Conservation (phyloP, 257 asterid genomes). For the Plectranthus barbatus region DNA sequence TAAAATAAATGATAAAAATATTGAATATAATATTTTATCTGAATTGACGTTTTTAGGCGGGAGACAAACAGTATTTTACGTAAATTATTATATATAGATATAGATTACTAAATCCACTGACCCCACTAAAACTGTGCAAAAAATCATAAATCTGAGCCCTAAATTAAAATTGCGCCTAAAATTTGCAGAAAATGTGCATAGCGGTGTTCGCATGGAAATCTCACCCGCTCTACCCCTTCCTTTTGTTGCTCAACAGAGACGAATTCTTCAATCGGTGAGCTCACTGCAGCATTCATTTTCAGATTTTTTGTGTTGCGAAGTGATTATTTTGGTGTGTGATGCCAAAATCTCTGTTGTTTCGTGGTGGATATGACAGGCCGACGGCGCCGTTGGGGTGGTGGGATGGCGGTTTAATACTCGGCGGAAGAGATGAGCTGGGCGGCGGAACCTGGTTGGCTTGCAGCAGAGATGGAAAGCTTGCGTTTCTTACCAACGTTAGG, state of each 20-base stretch:
- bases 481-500: constrained; percentile 76
- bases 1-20: no score
- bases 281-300: not conserved
- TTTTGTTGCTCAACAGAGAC: constrained; percentile 70
- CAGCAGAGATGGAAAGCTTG: constrained; percentile 42
- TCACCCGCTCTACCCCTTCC: constrained; percentile 56
- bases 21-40: no score
- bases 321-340: not conserved
- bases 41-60: no score
- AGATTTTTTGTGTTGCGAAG: not conserved
- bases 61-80: no score
- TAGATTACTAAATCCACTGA: no score
- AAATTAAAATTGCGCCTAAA: not conserved
- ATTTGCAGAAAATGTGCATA: constrained; percentile 41
- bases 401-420: constrained; percentile 53
- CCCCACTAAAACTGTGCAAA: no score
- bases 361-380: constrained; percentile 22
- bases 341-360: not conserved
- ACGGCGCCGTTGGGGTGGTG: constrained; percentile 71
- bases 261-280: constrained; percentile 51
- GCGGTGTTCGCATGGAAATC: constrained; percentile 62
- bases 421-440: constrained; percentile 64
- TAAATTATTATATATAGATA: no score
- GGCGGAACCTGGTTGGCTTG: constrained; percentile 90
- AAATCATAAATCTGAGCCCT: no score